Percentiles rank a stretch among this genome's conserved stretches.
Evolutionary conservation across 1,284 basidiomycete species (phyloP).

Genomic region (Porodaedalea pini): DNA sequence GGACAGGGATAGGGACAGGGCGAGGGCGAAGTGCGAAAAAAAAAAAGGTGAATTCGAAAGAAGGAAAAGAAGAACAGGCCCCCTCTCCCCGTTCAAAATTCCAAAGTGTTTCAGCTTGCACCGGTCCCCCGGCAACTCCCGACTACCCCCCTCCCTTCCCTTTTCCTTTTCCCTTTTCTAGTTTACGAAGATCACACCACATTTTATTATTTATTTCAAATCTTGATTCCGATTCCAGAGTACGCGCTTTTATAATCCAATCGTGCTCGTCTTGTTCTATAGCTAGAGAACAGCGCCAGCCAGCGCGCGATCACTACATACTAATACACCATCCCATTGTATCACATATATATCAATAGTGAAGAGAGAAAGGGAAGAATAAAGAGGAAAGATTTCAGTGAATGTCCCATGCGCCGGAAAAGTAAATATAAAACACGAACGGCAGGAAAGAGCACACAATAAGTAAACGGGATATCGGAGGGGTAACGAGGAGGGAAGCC

Average conservation of each 20-base stretch:
- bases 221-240: no score
- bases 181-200: neutral
- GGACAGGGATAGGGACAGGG: neutral
- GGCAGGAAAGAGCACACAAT: neutral
- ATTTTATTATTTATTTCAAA: no score
- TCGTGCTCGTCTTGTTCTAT: neutral
- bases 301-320: conserved; percentile 13
- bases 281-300: neutral
- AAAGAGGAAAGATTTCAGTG: neutral
- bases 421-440: conserved; percentile 10
- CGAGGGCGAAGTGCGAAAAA: neutral
- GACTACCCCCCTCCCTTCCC: neutral
- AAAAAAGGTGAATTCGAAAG: neutral
- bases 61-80: neutral
- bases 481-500: conserved; percentile 1
- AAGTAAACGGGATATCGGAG: conserved; percentile 3
- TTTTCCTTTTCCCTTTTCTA: neutral
- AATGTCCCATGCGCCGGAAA: neutral
- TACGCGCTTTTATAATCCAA: neutral
- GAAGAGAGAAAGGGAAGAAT: neutral
- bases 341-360: conserved; percentile 17
- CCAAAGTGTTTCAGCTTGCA: conserved; percentile 16
- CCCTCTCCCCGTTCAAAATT: neutral
- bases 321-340: conserved; percentile 15
- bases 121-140: conserved; percentile 9